Evolutionary conservation across 2,329 filamentous ascomycete species (phyloP).

Genomic region (Gliomastix tumulicola): DNA sequence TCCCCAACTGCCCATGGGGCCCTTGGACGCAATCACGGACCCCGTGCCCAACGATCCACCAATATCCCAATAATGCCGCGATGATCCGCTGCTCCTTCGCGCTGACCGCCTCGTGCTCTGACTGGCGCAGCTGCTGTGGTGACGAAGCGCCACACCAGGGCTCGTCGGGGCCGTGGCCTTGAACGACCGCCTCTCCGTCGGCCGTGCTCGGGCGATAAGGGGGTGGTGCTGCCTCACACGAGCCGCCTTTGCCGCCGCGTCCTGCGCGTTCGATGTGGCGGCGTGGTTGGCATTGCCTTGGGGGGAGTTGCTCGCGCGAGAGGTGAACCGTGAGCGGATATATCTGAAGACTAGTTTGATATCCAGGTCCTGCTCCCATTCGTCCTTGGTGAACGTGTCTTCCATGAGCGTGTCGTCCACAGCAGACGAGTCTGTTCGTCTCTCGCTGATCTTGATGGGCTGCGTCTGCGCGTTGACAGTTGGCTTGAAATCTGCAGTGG

Average conservation of each 20-base stretch:
- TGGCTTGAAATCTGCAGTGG: constrained; percentile 3
- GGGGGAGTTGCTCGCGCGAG: constrained; percentile 32
- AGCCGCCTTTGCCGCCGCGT: constrained; percentile 69
- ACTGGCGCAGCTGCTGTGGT: constrained; percentile 70
- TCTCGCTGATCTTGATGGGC: constrained; percentile 25
- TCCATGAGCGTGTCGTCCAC: constrained; percentile 15
- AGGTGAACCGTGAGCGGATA: constrained; percentile 66
- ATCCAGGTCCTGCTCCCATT: constrained; percentile 92
- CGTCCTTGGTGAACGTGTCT: constrained; percentile 56
- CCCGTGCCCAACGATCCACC: constrained; percentile 74
- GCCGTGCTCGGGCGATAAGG: constrained; percentile 56
- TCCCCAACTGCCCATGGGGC: constrained; percentile 71
- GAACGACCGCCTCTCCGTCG: constrained; percentile 48
- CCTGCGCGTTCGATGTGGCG: constrained; percentile 47
- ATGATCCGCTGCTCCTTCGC: constrained; percentile 61
- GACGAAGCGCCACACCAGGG: constrained; percentile 38
- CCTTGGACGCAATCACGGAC: constrained; percentile 59
- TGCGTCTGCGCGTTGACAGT: constrained; percentile 5
- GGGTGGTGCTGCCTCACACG: constrained; percentile 87
- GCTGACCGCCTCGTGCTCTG: constrained; percentile 76
- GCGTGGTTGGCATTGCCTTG: constrained; percentile 29
- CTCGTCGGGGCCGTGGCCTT: constrained; percentile 44
- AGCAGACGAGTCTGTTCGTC: constrained; percentile 11
- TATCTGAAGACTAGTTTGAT: constrained; percentile 89
- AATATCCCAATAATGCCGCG: constrained; percentile 88